phyloP scores from a whole-genome alignment of 345 rosid genomes.

The Brassica carinata region DNA sequence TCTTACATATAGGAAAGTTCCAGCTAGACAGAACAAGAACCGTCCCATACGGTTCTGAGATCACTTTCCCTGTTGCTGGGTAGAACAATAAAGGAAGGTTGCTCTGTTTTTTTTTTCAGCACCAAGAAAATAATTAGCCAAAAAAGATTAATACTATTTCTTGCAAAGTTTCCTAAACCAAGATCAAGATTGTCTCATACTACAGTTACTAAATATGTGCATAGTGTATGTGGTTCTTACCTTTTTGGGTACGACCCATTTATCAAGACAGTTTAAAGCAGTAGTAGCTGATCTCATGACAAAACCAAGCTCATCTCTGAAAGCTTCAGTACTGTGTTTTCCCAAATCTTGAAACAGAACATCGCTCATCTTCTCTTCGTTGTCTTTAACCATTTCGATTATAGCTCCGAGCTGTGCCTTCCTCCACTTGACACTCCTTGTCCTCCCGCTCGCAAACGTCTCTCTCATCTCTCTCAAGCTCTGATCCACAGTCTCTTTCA shows the following conservation, averaged over 20 bases:
- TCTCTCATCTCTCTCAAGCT: constrained; percentile 55
- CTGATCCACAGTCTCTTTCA: constrained; percentile 44
- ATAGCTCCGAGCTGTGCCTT: constrained; percentile 65
- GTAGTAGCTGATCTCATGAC: constrained; percentile 56
- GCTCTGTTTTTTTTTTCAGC: constrained; percentile 43
- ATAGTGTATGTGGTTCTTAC: constrained; percentile 36
- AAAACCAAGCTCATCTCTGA: constrained; percentile 77
- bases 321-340: constrained; percentile 75
- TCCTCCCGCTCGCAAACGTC: constrained; percentile 58
- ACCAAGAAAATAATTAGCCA: constrained; percentile 11
- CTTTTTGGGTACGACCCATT: constrained; percentile 78
- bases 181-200: constrained; percentile 1
- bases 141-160: neutral
- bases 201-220: neutral
- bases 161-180: neutral
- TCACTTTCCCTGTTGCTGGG: constrained; percentile 66
- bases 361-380: constrained; percentile 51
- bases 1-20: constrained; percentile 91
- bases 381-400: constrained; percentile 56
- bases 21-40: constrained; percentile 76
- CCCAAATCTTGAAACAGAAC: constrained; percentile 79
- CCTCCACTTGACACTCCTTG: constrained; percentile 71
- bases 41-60: constrained; percentile 77
- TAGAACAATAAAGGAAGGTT: constrained; percentile 56
- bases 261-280: constrained; percentile 56